Evolutionary conservation across 2,329 filamentous ascomycete genomes (phyloP).

Genomic region (Hypoxylon rubiginosum): DNA sequence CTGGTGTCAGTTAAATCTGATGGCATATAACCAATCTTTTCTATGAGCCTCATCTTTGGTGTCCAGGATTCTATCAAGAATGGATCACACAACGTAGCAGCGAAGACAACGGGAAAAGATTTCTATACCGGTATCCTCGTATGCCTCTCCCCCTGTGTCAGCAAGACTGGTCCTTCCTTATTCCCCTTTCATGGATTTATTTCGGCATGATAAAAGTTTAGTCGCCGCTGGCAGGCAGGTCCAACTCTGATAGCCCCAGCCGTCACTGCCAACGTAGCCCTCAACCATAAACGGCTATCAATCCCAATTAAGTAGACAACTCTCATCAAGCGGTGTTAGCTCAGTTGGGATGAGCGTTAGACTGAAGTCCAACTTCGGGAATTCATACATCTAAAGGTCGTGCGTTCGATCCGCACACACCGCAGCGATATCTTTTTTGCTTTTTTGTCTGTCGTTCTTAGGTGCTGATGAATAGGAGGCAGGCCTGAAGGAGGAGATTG

Average conservation of each 20-base stretch:
- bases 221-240: not conserved
- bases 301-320: not conserved
- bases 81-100: no score
- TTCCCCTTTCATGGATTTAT: not conserved
- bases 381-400: not conserved
- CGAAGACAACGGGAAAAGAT: not conserved
- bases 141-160: not conserved
- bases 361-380: not conserved
- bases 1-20: no score
- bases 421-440: not conserved
- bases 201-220: not conserved
- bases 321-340: not conserved
- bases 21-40: not conserved
- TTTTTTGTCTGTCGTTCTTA: no score
- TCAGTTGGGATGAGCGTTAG: not conserved
- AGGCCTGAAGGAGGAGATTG: no score
- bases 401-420: slow-evolving; percentile 1
- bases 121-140: not conserved
- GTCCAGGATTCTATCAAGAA: no score
- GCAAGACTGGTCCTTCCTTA: not conserved
- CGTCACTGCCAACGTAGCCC: not conserved
- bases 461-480: no score
- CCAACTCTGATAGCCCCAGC: not conserved
- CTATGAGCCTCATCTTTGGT: not conserved
- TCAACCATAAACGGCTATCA: not conserved